Percentiles rank a stretch among this genome's conserved stretches.
Evolutionary conservation across 768 basidiomycete genomes (phyloP).

Genomic region (Paxillus rubicundulus): DNA sequence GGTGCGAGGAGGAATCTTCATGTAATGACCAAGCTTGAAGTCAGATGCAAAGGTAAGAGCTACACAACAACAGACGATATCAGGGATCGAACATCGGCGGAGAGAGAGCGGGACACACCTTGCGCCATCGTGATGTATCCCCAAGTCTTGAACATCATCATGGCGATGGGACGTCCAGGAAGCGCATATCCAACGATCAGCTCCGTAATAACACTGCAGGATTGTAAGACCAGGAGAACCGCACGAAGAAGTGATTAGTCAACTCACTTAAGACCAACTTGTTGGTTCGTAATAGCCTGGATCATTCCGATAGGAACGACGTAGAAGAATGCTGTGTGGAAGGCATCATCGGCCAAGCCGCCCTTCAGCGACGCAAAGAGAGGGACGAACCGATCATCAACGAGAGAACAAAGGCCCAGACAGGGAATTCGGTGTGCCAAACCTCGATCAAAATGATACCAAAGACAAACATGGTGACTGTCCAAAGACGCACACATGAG

Average conservation of each 20-base stretch:
- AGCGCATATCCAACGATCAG: constrained; percentile 58
- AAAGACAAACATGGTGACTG: constrained; percentile 53
- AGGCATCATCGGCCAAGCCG: not conserved
- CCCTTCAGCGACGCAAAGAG: not conserved
- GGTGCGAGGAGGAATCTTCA: constrained; percentile 63
- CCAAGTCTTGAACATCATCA: constrained; percentile 81
- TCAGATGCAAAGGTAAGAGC: constrained; percentile 67
- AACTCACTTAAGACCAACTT: constrained; percentile 53
- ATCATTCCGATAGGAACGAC: constrained; percentile 76
- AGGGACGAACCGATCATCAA: constrained; percentile 26
- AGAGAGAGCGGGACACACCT: constrained; percentile 11
- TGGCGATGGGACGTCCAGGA: constrained; percentile 67
- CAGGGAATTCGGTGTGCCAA: constrained; percentile 51
- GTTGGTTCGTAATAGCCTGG: constrained; percentile 77
- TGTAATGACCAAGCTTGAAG: constrained; percentile 77
- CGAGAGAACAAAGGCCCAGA: constrained; percentile 43
- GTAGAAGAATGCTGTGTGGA: constrained; percentile 48
- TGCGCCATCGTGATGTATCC: constrained; percentile 66
- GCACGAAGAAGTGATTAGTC: not conserved
- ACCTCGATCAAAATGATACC: constrained; percentile 57
- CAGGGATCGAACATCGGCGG: too few relatives aligned
- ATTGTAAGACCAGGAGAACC: not conserved
- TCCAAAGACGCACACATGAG: not conserved
- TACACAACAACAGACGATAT: constrained; percentile 1
- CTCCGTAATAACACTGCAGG: constrained; percentile 59